Evolutionary conservation across 805 yeast species (phyloP), one percentile per base, ranked within the genome.

Genomic region (Saccharomycopsis sp.): DNA sequence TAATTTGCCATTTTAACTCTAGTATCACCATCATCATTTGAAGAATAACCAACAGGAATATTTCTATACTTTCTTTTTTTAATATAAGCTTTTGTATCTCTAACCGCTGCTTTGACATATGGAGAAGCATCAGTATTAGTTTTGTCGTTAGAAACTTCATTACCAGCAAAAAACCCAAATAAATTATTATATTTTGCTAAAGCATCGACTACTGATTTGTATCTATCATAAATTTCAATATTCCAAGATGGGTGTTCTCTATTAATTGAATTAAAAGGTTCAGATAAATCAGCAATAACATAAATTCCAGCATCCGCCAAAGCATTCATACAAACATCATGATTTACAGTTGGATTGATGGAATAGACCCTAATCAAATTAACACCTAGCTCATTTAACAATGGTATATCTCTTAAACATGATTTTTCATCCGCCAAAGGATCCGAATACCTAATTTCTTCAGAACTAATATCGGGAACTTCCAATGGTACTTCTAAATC

Each of bases 111-210:
- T 61, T 82, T 82, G 49, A 82, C 89, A 57, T 72, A 82, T 29
- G 89, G 79, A 41, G 89, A 81, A 43, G 89, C 79, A 48, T 69
- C 78, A 43, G 88, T 76, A 63, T 78, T 80, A 51, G 72, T 56
- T 25, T 57, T 58, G 52, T 73, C 69, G 62, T 81, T 80, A 54
- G 86, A 71, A 48, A 82, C 89, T 69, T 82, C 89, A 57, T 82
- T 82, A 69, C 89, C 89, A 36, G 89, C 89, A 59, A 81, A 81
- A 70, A 81, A 82, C 52, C 92, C 92, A 50, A 82, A 65, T 38
- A 79, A 69, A 59, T 81, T 82, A 53, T 83, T 70, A 61, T 80
- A 81, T 56, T 71, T 67, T 44, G 72, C 72, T 69, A 82, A 75
- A 53, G 61, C 58, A 57, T 82, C 89, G 51, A 82, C 75, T 39